Evolutionary conservation across 805 yeast genomes (phyloP).

Genomic region (Zygosaccharomyces rouxii): DNA sequence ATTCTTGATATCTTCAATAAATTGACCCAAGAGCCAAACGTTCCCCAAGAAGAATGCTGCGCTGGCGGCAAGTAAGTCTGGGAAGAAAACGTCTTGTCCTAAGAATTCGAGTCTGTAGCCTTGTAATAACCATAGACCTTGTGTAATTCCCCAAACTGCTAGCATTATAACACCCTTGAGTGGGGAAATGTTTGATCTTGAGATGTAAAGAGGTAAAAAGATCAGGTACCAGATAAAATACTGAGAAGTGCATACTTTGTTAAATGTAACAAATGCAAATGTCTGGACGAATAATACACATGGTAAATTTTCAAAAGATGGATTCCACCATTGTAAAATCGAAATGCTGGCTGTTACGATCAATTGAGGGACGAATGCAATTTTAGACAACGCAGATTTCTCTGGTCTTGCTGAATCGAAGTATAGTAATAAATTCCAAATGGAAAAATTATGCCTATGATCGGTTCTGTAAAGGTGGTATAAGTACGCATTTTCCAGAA

Average conservation of each 20-base stretch:
- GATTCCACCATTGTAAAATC: slow-evolving; percentile 20
- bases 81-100: slow-evolving; percentile 61
- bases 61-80: slow-evolving; percentile 54
- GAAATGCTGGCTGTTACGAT: slow-evolving; percentile 33
- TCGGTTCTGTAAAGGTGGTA: slow-evolving; percentile 82
- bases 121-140: slow-evolving; percentile 71
- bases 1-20: slow-evolving; percentile 42
- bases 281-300: slow-evolving; percentile 70
- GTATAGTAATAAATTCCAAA: slow-evolving; percentile 73
- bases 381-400: slow-evolving; percentile 28
- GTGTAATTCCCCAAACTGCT: slow-evolving; percentile 62
- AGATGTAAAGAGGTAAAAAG: slow-evolving; percentile 68
- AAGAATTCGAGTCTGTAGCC: slow-evolving; percentile 80
- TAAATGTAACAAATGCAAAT: slow-evolving; percentile 68
- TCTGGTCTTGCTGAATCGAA: slow-evolving; percentile 43
- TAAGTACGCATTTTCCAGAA: slow-evolving; percentile 68
- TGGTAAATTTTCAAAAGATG: slow-evolving; percentile 39
- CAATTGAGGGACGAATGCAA: slow-evolving; percentile 84
- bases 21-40: slow-evolving; percentile 53
- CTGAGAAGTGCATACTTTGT: slow-evolving; percentile 88
- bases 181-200: slow-evolving; percentile 40
- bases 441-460: slow-evolving; percentile 91
- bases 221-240: slow-evolving; percentile 94
- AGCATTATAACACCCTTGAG: slow-evolving; percentile 42
- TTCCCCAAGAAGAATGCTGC: slow-evolving; percentile 57